These are phyloP conservation scores for Globisporangium viniferum DNA, from an alignment of 352 stramenopile genomes.

Conservation along the genomic window DNA sequence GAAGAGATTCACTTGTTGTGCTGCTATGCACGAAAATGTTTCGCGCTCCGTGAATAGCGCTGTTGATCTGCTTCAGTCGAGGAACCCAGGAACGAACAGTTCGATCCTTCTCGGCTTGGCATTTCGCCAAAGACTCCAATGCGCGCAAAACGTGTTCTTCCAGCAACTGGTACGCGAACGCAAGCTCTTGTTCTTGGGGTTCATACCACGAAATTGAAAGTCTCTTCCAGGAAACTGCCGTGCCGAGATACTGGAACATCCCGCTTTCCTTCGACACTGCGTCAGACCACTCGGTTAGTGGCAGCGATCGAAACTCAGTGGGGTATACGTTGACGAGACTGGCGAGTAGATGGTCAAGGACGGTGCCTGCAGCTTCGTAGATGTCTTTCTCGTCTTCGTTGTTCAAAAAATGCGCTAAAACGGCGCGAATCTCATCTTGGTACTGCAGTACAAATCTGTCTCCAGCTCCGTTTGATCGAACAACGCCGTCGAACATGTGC, in stretches of 20 bases:
- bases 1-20: constrained; percentile 10
- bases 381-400: constrained; percentile 57
- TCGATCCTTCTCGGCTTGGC: constrained; percentile 26
- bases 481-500: constrained; percentile 47
- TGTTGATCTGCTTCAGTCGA: constrained; percentile 41
- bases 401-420: constrained; percentile 42
- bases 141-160: constrained; percentile 40
- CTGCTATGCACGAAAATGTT: constrained; percentile 41
- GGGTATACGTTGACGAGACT: constrained; percentile 53
- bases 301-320: constrained; percentile 58
- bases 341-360: constrained; percentile 44
- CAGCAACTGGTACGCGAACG: constrained; percentile 52
- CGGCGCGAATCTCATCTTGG: constrained; percentile 31
- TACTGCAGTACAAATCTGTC: constrained; percentile 33
- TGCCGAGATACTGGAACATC: constrained; percentile 63
- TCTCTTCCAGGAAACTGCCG: constrained; percentile 46
- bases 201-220: constrained; percentile 61
- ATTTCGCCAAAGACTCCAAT: constrained; percentile 25
- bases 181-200: constrained; percentile 47
- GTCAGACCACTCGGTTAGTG: constrained; percentile 37
- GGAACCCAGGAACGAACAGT: constrained; percentile 47
- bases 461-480: constrained; percentile 35
- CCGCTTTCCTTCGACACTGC: constrained; percentile 35
- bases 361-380: constrained; percentile 38
- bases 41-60: constrained; percentile 41